Evolutionary conservation across 2,329 filamentous ascomycete species (phyloP), one percentile per base, ranked within the genome.

Genomic region (Cercospora brassicicola): DNA sequence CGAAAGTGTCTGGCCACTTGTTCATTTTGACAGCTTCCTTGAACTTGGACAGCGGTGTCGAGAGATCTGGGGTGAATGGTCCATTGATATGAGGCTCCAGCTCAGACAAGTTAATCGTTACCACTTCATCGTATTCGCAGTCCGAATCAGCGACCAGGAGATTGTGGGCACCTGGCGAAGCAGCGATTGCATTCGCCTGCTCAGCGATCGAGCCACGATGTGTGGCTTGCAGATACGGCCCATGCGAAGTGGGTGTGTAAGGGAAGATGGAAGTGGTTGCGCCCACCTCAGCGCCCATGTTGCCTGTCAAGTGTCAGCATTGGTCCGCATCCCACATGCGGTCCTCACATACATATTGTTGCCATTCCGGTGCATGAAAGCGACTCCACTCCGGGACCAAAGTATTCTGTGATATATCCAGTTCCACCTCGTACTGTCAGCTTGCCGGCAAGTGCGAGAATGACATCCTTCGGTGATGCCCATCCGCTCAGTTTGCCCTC

Each of bases 251-350:
- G 8, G 88, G 84, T 9, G 92, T 95, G 82, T 94, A 98, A 55
- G 95, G 95, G 87, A 99, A 97, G 75, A 96, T 88, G 51, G 91
- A 97, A 10, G 93, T 98, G 28, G 92, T 98, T n/a, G 93, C 95
- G 74, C 93, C 96, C 68, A 96, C 93, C 84, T 96, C 95, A 70
- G 84, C 72, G n/a, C 90, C 92, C 92, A 96, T 96, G 56, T 73
- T 73, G 59, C 61, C 55, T 42, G 30, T 39, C n/a, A 13, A 10
- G n/a, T 31, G 81, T 96, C 95, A 78, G 88, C 90, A 90, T 88
- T 0, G 15, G 10, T 7, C 10, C 30, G 1, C 23, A 20, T 3
- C 2, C 7, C 2, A 13, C 23, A 9, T 4, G 11, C 18, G 18
- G n/a, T 5, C 15, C 31, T 42, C n/a, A 64, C 61, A 42, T 64